phyloP scores from a whole-genome alignment of 2,329 filamentous ascomycete species.

The Cordyceps javanica region DNA sequence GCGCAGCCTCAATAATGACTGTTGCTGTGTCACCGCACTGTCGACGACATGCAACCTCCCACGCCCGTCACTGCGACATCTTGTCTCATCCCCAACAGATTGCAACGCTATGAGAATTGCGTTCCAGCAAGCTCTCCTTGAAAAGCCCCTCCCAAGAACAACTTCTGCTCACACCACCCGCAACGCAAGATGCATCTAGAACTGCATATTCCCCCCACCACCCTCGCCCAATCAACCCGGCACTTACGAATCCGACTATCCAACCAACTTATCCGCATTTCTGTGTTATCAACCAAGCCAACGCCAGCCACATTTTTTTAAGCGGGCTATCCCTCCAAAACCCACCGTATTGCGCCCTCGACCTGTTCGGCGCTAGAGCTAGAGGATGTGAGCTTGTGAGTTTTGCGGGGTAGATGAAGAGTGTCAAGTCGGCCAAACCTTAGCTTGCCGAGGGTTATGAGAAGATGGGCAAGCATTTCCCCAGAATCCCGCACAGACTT shows the following conservation, averaged over 20 bases:
- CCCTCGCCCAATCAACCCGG: neutral
- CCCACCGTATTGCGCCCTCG: neutral
- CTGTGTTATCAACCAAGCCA: neutral
- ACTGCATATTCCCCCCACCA: constrained; percentile 4
- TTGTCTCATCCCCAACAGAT: neutral
- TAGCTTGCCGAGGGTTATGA: neutral
- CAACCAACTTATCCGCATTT: neutral
- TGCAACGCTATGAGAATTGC: neutral
- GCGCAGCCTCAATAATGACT: too few relatives aligned
- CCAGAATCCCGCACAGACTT: constrained; percentile 2
- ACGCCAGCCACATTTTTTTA: neutral
- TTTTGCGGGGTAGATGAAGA: constrained; percentile 1
- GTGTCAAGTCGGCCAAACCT: neutral
- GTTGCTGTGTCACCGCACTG: too few relatives aligned
- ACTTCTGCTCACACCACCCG: neutral
- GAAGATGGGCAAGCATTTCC: neutral
- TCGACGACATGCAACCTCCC: neutral
- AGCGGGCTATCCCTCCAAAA: neutral
- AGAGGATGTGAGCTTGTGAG: neutral
- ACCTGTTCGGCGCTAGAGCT: neutral
- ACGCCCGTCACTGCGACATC: neutral
- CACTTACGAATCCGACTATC: neutral
- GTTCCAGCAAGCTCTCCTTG: too few relatives aligned
- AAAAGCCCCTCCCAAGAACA: neutral
- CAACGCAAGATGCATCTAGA: constrained; percentile 12